Evolutionary conservation across 306 rosid species (phyloP).

Genomic region (Ochetophila trinervis): DNA sequence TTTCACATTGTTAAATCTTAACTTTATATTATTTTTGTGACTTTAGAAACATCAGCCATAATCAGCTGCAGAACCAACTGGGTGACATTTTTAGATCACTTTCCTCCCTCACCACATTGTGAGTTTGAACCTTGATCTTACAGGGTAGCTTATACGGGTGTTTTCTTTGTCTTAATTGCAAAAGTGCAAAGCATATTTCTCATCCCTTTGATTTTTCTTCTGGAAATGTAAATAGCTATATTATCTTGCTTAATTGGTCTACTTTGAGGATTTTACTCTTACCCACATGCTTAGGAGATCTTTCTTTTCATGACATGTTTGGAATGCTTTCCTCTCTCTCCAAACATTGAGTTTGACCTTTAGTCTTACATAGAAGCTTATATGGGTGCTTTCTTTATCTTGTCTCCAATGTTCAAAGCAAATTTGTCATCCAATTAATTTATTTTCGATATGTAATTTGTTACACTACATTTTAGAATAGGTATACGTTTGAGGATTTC

Average conservation of each 20-base stretch:
- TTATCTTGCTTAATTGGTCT: neutral
- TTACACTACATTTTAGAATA: too few relatives aligned
- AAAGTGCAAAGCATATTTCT: conserved; percentile 4
- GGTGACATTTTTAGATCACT: conserved; percentile 54
- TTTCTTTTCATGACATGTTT: too few relatives aligned
- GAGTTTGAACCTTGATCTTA: conserved; percentile 30
- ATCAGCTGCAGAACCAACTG: conserved; percentile 69
- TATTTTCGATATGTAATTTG: neutral
- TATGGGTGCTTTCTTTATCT: neutral
- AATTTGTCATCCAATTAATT: conserved; percentile 6
- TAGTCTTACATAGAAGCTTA: neutral
- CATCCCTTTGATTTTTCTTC: conserved; percentile 7
- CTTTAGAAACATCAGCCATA: conserved; percentile 77
- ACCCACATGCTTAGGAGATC: too few relatives aligned
- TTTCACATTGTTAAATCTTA: conserved; percentile 17
- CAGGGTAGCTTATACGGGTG: neutral
- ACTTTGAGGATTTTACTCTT: neutral
- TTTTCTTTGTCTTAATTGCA: conserved; percentile 15
- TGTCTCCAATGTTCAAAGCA: conserved; percentile 12
- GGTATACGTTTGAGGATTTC: neutral
- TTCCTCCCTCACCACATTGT: conserved; percentile 72
- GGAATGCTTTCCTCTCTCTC: conserved; percentile 16
- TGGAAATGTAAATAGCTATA: neutral
- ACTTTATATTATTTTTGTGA: conserved; percentile 25
- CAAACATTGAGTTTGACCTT: conserved; percentile 9